Evolutionary conservation across 441 rosid genomes (phyloP), one percentile per base, ranked within the genome.

Genomic region (Capsella rubella): DNA sequence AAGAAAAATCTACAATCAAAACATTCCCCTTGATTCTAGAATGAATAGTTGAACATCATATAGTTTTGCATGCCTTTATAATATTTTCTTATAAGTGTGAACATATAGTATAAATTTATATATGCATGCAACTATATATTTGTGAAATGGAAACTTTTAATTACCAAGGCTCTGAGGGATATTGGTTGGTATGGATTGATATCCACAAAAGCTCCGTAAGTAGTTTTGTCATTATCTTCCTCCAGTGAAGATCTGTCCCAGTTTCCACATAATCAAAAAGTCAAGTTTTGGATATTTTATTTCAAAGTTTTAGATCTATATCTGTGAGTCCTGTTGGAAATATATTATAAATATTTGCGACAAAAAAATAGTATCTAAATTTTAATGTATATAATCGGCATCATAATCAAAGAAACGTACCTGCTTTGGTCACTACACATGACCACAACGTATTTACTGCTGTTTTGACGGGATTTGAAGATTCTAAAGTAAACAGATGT

Each of bases 341-440:
- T 3, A 39, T 39, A 3, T 10, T 39, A 42, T 42, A 42, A 42
- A 29, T 10, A 5, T 10, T 2, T 65, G 34, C 15, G 42, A 39
- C 15, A 42, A 14, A 21, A 21, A 21, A 5, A 34, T 2, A 58
- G 39, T 27, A 73, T 58, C 31, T 6, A 72, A 25, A 57, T 35
- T 21, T 21, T 51, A 51, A 40, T 65, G 37, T 32, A 47, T 2
- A 14, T 43, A 45, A 64, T 46, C n/a, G 5, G 3, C 9, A 63
- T 54, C 27, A 37, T 54, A 35, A 46, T 42, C 35, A 67, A 43
- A 25, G 34, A 5, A 35, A 25, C 28, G 15, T 59, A 89, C 93
- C 90, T 89, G 90, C 87, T 90, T 81, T 89, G 97, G 85, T 94
- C 96, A 64, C 95, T 89, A 75, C 96, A 91, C 90, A 89, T 87